Evolutionary conservation across 2,329 filamentous ascomycete genomes (phyloP), one percentile per base, ranked within the genome.

Genomic region (Fusarium citri): DNA sequence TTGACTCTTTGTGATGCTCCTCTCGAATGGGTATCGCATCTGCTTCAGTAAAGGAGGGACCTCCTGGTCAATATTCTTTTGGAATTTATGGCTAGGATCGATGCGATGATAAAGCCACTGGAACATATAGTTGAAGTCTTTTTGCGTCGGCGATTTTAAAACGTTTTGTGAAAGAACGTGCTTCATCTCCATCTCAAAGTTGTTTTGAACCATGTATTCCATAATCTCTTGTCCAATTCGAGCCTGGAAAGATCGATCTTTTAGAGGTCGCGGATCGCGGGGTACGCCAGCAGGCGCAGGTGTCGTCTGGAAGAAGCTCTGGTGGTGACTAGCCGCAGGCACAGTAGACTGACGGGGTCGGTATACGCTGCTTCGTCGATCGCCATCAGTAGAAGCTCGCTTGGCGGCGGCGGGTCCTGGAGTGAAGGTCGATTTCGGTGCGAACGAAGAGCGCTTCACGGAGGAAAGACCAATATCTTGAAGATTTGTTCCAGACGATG

Each of bases 101-200:
- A 99, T 97, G 60, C 94, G 92, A 76, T 94, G 93, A 80, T 99
- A 99, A 6, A 99, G 85, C 93, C 95, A 99, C 76, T 98, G 94
- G 77, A 99, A 99, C 87, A 99, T 97, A 80, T 89, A 92, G 76
- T 97, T 96, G 83, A 99, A 99, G 79, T 99, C 96, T 78, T 99
- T 99, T 74, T 98, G 95, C 1, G 95, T 99, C 0, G 96, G 97
- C 45, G 93, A 97, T 75, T 93, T 95, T 78, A 97, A 90, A 9
- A 94, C 92, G 75, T 98, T 98, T 69, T 92, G 91, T 1, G 93
- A 93, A n/a, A 99, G 84, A 3, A 90, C 91, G 79, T 98, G 93
- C 81, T 97, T 98, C 91, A 97, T 97, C 74, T 98, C 94, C 87
- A 98, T 90, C 80, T 99, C 96, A 76, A 98, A 99, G 77, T 98